Evolutionary conservation across 495 filamentous ascomycete species (phyloP).

Genomic region (Penicillium mononematosum): DNA sequence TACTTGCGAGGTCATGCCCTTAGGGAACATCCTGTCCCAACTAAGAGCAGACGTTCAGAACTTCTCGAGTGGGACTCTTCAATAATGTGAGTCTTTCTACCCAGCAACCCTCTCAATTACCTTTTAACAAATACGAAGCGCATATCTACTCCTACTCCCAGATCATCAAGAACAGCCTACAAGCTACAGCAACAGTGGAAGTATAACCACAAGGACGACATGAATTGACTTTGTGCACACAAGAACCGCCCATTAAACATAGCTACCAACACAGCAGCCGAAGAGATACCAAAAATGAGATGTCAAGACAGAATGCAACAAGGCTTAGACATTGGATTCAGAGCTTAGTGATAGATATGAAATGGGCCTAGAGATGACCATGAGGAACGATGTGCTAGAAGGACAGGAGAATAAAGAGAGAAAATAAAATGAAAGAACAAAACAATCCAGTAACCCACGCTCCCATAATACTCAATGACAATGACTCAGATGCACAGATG

Average conservation of each 20-base stretch:
- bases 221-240: neutral
- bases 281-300: neutral
- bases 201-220: neutral
- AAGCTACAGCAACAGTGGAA: neutral
- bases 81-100: neutral
- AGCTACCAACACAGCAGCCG: neutral
- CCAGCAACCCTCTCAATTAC: too few relatives aligned
- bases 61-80: neutral
- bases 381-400: slow-evolving; percentile 31
- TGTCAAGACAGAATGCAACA: slow-evolving; percentile 7
- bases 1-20: neutral
- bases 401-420: slow-evolving; percentile 21
- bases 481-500: slow-evolving; percentile 32
- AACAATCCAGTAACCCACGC: slow-evolving; percentile 32
- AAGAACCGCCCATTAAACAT: neutral
- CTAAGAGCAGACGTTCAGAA: neutral
- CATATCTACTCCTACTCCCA: neutral
- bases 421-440: slow-evolving; percentile 18
- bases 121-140: too few relatives aligned
- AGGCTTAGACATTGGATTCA: slow-evolving; percentile 21
- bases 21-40: neutral
- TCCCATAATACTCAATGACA: slow-evolving; percentile 36
- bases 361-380: slow-evolving; percentile 22
- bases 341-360: slow-evolving; percentile 19
- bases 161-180: neutral